Evolutionary conservation across 306 rosid genomes (phyloP), one percentile per base, ranked within the genome.

Genomic region (Benincasa hispida): DNA sequence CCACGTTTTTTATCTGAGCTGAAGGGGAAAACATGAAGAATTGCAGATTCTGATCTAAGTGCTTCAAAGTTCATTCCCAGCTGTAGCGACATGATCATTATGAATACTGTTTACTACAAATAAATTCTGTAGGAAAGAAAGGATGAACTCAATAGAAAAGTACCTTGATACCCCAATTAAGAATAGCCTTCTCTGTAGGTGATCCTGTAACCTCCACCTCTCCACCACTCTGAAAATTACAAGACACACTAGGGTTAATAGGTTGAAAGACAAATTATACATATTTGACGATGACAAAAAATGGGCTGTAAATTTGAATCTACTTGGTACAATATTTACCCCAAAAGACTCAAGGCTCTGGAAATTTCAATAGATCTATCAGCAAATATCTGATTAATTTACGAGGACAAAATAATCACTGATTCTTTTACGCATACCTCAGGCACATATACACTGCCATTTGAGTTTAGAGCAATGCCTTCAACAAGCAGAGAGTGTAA

Each of bases 151-250:
- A 50, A 9, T 51, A 19, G 22, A 56, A 78, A 65, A 22, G 69
- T 62, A 93, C 98, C 96, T 85, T 81, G 51, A 91, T 45, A 68
- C 86, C 98, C 96, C 91, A 93, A 11, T 59, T 72, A 75, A 93
- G 87, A 80, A 93, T 91, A 53, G 98, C 97, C 84, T 87, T 91
- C 75, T 93, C 98, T 6, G 98, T 93, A 28, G 98, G 98, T 82
- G 98, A 93, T 50, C 98, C 98, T 76, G 96, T 83, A 83, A 93
- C 82, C 84, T 89, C 98, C 37, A 82, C 60, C 47, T 80, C 86
- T 67, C 80, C 84, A 48, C 86, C 83, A n/a, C 81, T 72, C 98
- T 91, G 76, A 75, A 79, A 41, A 32, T 25, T 73, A 42, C n/a
- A 86, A 41, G 21, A 60, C 45, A 32, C 56, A 57, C 41, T 69